phyloP scores from a whole-genome alignment of 2,329 filamentous ascomycete species.

The Dendryphion nanum region DNA sequence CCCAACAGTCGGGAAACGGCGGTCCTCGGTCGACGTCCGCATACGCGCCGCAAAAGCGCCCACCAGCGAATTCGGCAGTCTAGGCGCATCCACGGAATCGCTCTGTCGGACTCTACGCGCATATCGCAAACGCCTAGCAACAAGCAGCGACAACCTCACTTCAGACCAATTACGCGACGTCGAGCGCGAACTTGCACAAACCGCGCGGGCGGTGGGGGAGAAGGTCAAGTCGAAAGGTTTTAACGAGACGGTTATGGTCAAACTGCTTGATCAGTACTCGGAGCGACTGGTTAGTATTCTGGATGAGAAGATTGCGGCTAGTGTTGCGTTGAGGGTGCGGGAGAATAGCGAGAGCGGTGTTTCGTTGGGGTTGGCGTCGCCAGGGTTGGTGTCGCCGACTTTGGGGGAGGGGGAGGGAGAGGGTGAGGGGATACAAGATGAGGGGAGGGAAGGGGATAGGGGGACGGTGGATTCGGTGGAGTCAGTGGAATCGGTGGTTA shows the following conservation, averaged over 20 bases:
- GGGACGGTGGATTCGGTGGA: constrained; percentile 8
- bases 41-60: constrained; percentile 43
- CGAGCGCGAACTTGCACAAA: constrained; percentile 56
- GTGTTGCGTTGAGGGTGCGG: constrained; percentile 35
- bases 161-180: constrained; percentile 52
- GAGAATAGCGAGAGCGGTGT: constrained; percentile 31
- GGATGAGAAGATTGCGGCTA: constrained; percentile 63
- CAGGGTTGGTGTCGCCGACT: constrained; percentile 5
- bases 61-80: constrained; percentile 32
- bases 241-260: constrained; percentile 47
- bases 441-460: constrained; percentile 3
- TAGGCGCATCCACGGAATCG: constrained; percentile 51
- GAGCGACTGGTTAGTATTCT: constrained; percentile 69
- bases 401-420: no score
- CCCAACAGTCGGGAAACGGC: constrained; percentile 39
- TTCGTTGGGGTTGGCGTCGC: constrained; percentile 12
- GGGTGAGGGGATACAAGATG: no score
- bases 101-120: constrained; percentile 57
- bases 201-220: constrained; percentile 45
- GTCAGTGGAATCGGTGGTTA: constrained; percentile 5
- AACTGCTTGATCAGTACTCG: constrained; percentile 72
- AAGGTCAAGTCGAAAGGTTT: constrained; percentile 39
- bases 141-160: constrained; percentile 46
- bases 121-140: constrained; percentile 58
- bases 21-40: constrained; percentile 53